Conservation (phyloP, 192 early-diverging fungal genomes). For the Endogone sp. region DNA sequence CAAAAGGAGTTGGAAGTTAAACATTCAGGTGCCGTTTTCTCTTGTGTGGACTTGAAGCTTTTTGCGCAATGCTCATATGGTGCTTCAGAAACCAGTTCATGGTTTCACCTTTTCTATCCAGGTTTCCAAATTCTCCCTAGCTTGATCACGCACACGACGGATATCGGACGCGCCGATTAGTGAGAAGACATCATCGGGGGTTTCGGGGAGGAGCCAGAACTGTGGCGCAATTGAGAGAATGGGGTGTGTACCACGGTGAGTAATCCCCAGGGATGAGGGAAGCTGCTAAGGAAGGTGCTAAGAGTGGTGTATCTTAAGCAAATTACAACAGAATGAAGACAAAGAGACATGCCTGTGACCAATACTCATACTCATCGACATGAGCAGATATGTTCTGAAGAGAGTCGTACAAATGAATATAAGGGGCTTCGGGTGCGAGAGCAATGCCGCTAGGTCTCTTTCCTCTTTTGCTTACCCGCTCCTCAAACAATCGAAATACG, state of each 20-base stretch:
- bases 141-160: slow-evolving; percentile 66
- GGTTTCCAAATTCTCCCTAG: slow-evolving; percentile 73
- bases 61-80: too few relatives aligned
- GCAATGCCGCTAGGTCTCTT: too few relatives aligned
- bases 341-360: too few relatives aligned
- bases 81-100: too few relatives aligned
- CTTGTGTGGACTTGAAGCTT: too few relatives aligned
- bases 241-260: background rate
- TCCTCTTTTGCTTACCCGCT: slow-evolving; percentile 67
- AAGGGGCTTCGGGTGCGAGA: background rate
- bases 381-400: slow-evolving; percentile 36
- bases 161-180: slow-evolving; percentile 83
- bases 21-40: too few relatives aligned
- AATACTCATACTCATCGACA: slow-evolving; percentile 38
- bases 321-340: slow-evolving; percentile 2
- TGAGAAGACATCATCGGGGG: slow-evolving; percentile 81
- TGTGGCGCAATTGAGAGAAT: too few relatives aligned
- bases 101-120: slow-evolving; percentile 74
- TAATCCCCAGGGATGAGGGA: background rate
- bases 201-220: slow-evolving; percentile 76
- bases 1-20: background rate
- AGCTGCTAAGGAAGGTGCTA: slow-evolving; percentile 21
- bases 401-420: background rate
- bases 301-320: slow-evolving; percentile 38
- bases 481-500: slow-evolving; percentile 81